Evolutionary conservation across 2,329 filamentous ascomycete genomes (phyloP).

Genomic region (Penicillium sp.): DNA sequence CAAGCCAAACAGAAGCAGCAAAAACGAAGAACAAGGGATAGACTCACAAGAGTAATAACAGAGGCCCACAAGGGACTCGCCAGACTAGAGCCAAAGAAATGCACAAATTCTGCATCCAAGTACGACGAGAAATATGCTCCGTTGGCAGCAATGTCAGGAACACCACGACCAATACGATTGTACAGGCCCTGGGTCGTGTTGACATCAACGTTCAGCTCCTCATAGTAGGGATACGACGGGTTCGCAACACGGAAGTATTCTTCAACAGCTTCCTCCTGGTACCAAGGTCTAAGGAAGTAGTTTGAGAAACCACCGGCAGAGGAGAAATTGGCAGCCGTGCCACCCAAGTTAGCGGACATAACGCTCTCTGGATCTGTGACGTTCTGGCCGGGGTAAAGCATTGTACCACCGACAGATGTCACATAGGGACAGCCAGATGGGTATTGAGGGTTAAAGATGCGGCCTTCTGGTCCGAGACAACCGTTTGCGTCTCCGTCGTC

Average conservation of each 20-base stretch:
- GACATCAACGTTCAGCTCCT: conserved; percentile 28
- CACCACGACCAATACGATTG: conserved; percentile 45
- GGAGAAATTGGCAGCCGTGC: conserved; percentile 28
- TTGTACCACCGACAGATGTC: conserved; percentile 43
- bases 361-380: conserved; percentile 25
- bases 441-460: conserved; percentile 49
- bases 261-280: conserved; percentile 41
- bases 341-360: conserved; percentile 29
- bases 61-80: conserved; percentile 28
- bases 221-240: conserved; percentile 28
- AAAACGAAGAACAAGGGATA: background rate
- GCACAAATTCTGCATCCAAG: conserved; percentile 16
- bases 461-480: conserved; percentile 35
- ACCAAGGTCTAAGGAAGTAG: conserved; percentile 39
- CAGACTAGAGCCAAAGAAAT: conserved; percentile 27
- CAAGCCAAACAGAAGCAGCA: conserved; percentile 36
- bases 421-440: conserved; percentile 52
- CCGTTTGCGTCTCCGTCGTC: conserved; percentile 35
- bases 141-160: conserved; percentile 48
- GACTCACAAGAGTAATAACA: conserved; percentile 26
- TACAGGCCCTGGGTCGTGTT: conserved; percentile 39
- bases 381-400: conserved; percentile 27
- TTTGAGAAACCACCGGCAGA: conserved; percentile 48
- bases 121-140: conserved; percentile 32
- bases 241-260: conserved; percentile 37